A percentile compares a stretch with the other conserved stretches of the same genome.
phyloP scores from a whole-genome alignment of 306 rosid species.

The Acmispon strigosus region DNA sequence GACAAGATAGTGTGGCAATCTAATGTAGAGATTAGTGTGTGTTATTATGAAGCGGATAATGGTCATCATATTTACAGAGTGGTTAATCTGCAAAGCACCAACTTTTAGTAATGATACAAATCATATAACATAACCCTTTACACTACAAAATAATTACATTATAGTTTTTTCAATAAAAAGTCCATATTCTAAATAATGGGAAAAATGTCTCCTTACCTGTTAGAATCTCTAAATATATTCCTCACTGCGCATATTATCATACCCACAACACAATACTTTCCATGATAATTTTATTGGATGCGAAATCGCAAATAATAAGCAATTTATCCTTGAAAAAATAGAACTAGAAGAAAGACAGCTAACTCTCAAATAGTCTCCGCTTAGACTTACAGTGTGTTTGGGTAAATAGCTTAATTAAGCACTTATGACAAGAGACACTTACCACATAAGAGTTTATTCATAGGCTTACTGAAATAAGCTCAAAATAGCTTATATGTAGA shows the following conservation, averaged over 20 bases:
- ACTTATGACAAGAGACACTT: too few species aligned
- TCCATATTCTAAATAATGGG: background rate
- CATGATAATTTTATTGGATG: background rate
- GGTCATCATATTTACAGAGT: background rate
- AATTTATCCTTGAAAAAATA: background rate
- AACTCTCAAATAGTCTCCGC: background rate
- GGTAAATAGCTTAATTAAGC: too few species aligned
- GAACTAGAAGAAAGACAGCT: background rate
- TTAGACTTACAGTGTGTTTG: background rate
- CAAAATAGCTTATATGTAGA: too few species aligned
- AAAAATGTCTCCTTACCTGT: background rate
- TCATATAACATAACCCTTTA: background rate
- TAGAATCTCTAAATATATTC: background rate
- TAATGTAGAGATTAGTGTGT: background rate
- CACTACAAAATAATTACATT: background rate
- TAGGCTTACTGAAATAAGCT: too few species aligned
- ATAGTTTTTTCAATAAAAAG: background rate
- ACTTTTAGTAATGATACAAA: background rate
- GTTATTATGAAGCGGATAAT: background rate
- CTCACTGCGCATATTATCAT: background rate
- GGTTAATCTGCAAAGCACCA: background rate
- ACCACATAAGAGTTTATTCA: too few species aligned
- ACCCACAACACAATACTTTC: background rate
- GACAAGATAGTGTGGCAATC: background rate
- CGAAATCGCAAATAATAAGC: background rate